Percentiles rank a stretch among this genome's conserved stretches.
Evolutionary conservation across 306 rosid genomes (phyloP).

Genomic region (Acacia crassicarpa): DNA sequence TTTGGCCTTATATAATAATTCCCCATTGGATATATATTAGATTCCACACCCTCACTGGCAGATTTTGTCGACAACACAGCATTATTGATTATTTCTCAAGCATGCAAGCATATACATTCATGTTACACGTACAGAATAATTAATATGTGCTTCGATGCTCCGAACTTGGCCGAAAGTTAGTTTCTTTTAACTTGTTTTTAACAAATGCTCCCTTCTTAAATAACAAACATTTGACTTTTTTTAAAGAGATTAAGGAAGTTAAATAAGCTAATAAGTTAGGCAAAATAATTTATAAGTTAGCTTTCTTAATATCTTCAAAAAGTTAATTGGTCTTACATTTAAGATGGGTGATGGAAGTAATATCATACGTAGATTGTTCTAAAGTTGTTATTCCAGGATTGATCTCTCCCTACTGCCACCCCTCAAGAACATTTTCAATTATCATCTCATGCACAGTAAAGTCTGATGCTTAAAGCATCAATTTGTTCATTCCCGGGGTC

Average conservation of each 20-base stretch:
- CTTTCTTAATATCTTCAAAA: too few species aligned
- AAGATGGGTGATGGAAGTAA: not conserved
- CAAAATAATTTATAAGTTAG: too few species aligned
- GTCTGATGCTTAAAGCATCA: constrained; percentile 36
- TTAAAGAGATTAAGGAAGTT: too few species aligned
- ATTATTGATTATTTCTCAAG: not conserved
- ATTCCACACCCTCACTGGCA: constrained; percentile 28
- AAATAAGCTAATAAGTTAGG: too few species aligned
- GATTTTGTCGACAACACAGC: constrained; percentile 17
- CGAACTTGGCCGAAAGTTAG: constrained; percentile 46
- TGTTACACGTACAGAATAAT: constrained; percentile 18
- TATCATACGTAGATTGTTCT: constrained; percentile 25
- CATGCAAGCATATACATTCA: constrained; percentile 22
- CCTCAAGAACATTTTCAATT: constrained; percentile 27
- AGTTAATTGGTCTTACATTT: too few species aligned
- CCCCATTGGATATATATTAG: constrained; percentile 20
- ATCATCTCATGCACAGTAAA: constrained; percentile 33
- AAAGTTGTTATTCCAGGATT: constrained; percentile 44
- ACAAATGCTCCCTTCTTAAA: too few species aligned
- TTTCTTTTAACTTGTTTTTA: not conserved
- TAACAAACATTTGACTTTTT: too few species aligned
- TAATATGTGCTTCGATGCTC: constrained; percentile 42
- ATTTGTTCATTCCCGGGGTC: not conserved
- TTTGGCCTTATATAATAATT: constrained; percentile 5
- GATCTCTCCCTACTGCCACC: constrained; percentile 31